Evolutionary conservation across 768 basidiomycete genomes (phyloP), one percentile per base, ranked within the genome.

Genomic region (Chalciporus sphaerocephalus): DNA sequence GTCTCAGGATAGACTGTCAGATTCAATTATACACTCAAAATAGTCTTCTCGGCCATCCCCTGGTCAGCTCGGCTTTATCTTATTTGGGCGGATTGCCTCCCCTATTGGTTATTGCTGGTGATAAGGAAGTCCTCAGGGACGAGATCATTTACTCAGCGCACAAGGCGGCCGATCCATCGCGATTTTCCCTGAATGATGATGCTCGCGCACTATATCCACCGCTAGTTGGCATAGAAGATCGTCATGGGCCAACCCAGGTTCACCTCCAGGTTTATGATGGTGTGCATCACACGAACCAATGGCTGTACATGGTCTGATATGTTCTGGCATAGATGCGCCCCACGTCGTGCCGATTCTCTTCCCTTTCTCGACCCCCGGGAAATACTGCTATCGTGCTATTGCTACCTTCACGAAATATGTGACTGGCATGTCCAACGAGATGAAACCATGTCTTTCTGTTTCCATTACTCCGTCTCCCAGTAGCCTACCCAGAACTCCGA

Each of bases 211-310:
- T 88, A 36, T 88, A 87, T 54, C 81, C 85, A 16, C 53, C 69
- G 6, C 60, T 87, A 18, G 58, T 70, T 7, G 76, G 71, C 10
- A 81, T 85, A 49, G 83, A 81, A 57, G 55, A 64, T 13, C 71
- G 72, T 10, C 66, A 68, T 52, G 60, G 65, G n/a, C 72, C 87
- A 2, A 92, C 93, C 1, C 74, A 83, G 45, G 92, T 95, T 15
- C 93, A 97, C 68, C 71, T 97, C 10, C 93, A 97, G 63, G 81
- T 96, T 1, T 96, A 92, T 59, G 93, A 97, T 59, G 92, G 90
- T 76, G 21, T 21, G 47, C 30, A 35, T 35, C 55, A 45, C 38
- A 48, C 59, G 10, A 62, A 57, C 8, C 46, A 62, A 21, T 55
- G 58, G 30, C n/a, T 30, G 55, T 55, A 46, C 47, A 44, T 30